Conservation (phyloP, 371 early-diverging fungal species). For the Mucor racemosus region DNA sequence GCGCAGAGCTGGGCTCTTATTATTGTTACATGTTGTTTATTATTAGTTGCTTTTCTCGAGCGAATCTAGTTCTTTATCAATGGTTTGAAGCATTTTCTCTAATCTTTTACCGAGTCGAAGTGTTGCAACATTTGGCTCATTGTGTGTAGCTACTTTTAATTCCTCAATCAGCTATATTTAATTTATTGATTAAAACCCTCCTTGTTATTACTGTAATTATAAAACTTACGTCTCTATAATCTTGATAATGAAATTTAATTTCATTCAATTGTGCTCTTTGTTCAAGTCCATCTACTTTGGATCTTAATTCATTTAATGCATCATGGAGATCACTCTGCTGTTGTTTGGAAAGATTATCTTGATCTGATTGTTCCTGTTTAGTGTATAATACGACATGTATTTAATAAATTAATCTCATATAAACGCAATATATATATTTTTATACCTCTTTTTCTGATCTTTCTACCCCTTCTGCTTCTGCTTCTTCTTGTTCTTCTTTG, state of each 20-base stretch:
- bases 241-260: slow-evolving; percentile 67
- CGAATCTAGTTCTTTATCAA: slow-evolving; percentile 71
- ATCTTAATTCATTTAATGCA: slow-evolving; percentile 63
- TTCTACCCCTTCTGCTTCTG: slow-evolving; percentile 40
- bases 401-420: too few species aligned
- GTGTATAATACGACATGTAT: too few species aligned
- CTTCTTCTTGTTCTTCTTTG: slow-evolving; percentile 47
- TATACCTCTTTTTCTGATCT: slow-evolving; percentile 55
- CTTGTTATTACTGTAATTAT: slow-evolving; percentile 16
- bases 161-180: slow-evolving; percentile 54
- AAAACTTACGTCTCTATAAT: slow-evolving; percentile 63
- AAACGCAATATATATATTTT: slow-evolving; percentile 73
- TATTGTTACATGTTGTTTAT: background rate
- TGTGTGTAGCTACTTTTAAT: slow-evolving; percentile 58
- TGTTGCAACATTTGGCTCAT: slow-evolving; percentile 60
- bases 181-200: slow-evolving; percentile 35
- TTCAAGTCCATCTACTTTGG: slow-evolving; percentile 66
- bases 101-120: slow-evolving; percentile 61
- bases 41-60: slow-evolving; percentile 45
- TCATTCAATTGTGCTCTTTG: slow-evolving; percentile 71
- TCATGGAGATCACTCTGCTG: slow-evolving; percentile 69
- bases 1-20: background rate
- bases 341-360: slow-evolving; percentile 46
- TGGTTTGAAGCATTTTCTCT: slow-evolving; percentile 69
- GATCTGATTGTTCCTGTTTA: background rate